These are phyloP conservation scores for Auricularia sp. DNA, from an alignment of 768 basidiomycete species.

Conservation along the genomic window DNA sequence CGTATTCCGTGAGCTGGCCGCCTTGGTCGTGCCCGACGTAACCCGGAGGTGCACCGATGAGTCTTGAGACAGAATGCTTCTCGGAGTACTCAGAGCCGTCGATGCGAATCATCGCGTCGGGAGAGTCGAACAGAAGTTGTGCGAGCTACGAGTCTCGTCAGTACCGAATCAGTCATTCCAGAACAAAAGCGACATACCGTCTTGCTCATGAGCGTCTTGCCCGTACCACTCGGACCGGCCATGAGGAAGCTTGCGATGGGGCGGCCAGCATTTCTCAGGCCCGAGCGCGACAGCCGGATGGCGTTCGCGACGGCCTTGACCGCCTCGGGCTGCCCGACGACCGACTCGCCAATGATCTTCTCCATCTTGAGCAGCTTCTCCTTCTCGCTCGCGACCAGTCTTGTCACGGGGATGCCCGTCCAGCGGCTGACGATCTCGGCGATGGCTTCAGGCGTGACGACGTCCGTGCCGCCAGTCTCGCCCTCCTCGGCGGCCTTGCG, in stretches of 20 bases:
- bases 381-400: conserved; percentile 79
- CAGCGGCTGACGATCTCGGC: conserved; percentile 90
- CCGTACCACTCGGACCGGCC: conserved; percentile 85
- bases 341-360: conserved; percentile 60
- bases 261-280: conserved; percentile 77
- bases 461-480: conserved; percentile 55
- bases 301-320: conserved; percentile 91
- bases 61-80: conserved; percentile 60
- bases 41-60: conserved; percentile 70
- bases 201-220: conserved; percentile 85
- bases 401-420: conserved; percentile 86
- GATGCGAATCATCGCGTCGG: conserved; percentile 85
- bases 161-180: neutral
- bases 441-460: conserved; percentile 81
- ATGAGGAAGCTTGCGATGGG: conserved; percentile 92
- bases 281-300: conserved; percentile 83
- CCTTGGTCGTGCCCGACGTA: conserved; percentile 89
- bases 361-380: conserved; percentile 87
- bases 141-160: conserved; percentile 51
- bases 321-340: conserved; percentile 87
- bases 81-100: conserved; percentile 93
- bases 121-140: conserved; percentile 78
- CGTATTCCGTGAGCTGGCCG: conserved; percentile 88
- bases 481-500: conserved; percentile 62
- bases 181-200: conserved; percentile 43